Conservation (phyloP, 441 rosid genomes). For the Adansonia grandidieri region DNA sequence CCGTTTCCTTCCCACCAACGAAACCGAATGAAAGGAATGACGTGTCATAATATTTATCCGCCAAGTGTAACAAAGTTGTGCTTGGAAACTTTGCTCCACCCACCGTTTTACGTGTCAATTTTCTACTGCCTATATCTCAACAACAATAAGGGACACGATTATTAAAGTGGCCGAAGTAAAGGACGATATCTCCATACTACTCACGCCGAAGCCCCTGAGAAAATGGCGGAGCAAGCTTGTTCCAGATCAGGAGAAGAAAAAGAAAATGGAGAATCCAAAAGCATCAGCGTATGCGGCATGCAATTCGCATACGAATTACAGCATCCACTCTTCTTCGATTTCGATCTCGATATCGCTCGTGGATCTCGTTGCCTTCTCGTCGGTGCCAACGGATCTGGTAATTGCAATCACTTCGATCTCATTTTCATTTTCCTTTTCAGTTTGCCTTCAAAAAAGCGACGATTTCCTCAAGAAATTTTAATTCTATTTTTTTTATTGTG, state of each 20-base stretch:
- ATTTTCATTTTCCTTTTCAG: neutral
- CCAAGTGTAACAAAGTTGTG: neutral
- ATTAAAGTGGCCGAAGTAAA: constrained; percentile 23
- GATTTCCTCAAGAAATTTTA: neutral
- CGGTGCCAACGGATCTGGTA: constrained; percentile 98
- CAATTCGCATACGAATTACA: constrained; percentile 73
- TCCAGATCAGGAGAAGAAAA: constrained; percentile 22
- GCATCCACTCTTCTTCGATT: constrained; percentile 72
- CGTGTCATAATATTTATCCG: constrained; percentile 14
- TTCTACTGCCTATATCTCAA: neutral
- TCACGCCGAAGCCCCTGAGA: neutral
- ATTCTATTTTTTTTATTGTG: neutral
- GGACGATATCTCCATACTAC: neutral
- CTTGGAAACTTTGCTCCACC: neutral
- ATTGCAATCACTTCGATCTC: neutral
- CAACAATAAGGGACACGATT: neutral
- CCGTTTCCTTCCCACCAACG: neutral
- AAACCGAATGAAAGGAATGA: neutral
- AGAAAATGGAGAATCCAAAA: constrained; percentile 37
- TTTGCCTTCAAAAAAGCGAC: neutral
- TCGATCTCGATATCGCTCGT: constrained; percentile 65
- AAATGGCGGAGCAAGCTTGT: constrained; percentile 46
- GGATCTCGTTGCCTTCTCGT: constrained; percentile 96
- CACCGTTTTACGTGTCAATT: constrained; percentile 23
- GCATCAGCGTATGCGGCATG: constrained; percentile 75